phyloP scores from a whole-genome alignment of 1,139 yeast species.

The Yamadazyma pseudoaaseri region DNA sequence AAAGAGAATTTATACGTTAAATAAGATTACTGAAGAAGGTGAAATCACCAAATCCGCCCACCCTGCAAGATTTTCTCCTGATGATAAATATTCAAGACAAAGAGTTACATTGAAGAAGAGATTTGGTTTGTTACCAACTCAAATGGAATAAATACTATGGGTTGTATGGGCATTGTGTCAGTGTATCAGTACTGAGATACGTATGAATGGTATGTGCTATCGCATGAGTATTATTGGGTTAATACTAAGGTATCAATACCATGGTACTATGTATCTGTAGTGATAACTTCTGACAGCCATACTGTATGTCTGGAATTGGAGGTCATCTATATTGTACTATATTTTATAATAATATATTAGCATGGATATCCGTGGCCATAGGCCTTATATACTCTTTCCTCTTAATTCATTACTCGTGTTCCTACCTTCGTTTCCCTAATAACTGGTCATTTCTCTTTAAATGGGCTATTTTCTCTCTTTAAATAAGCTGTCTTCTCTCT shows the following conservation, averaged over 20 bases:
- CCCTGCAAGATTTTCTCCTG: constrained; percentile 99
- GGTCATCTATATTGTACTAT: no score
- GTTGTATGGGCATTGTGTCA: constrained; percentile 1
- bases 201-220: not conserved
- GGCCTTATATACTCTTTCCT: no score
- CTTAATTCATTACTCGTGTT: no score
- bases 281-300: no score
- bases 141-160: constrained; percentile 22
- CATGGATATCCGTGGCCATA: no score
- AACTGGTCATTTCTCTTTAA: no score
- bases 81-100: constrained; percentile 98
- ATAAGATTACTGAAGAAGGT: constrained; percentile 77
- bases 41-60: constrained; percentile 98
- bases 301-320: no score
- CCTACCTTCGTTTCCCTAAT: no score
- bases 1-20: constrained; percentile 89
- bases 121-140: constrained; percentile 85
- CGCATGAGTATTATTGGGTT: not conserved
- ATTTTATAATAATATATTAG: no score
- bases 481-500: no score
- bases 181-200: not conserved
- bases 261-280: no score
- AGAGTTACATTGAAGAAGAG: constrained; percentile 98
- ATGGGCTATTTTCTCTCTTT: no score
- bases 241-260: not conserved